Evolutionary conservation across 2,329 filamentous ascomycete genomes (phyloP), one percentile per base, ranked within the genome.

Genomic region (Arthrobotrys sinensis): DNA sequence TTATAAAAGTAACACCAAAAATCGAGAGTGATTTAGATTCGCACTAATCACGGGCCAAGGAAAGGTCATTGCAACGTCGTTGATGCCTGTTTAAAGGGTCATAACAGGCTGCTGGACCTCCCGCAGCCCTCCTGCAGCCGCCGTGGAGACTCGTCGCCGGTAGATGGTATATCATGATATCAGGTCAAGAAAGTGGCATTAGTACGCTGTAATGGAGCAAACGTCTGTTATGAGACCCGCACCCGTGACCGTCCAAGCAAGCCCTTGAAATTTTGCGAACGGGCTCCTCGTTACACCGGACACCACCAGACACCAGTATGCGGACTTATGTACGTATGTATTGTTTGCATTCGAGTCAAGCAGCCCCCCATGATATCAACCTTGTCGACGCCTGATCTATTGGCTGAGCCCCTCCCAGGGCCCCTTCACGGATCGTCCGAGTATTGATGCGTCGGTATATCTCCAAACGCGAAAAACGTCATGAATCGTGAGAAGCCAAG

Each of bases 51-150:
- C 52, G 52, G 52, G 52, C 52, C 34, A 38, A 57, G 16, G 4
- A 21, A 28, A 43, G 34, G 55, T 12, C 55, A 43, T 43, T 60
- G 34, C 36, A 60, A 60, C 36, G 3, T 43, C 19, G 36, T 43
- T 64, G 70, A 53, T 66, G 70, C 70, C 70, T 75, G 70, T 45
- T 60, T 50, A 67, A 50, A 66, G n/a, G n/a, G 34, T 38, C 53
- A 66, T 67, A n/a, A n/a, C 70, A 60, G 63, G 57, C 68, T 65
- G 40, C 12, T 40, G 11, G 50, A 5, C 66, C 32, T 21, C 45
- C 68, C 48, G 55, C 57, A 66, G 50, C 48, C 50, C n/a, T 48
- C 48, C 11, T 66, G 50, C 70, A 62, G 40, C 24, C 28, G 16
- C 16, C 36, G 40, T 63, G 57, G 68, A 46, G 38, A 52, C 57